Conservation (phyloP, 306 rosid genomes). For the Cucumis melo region DNA sequence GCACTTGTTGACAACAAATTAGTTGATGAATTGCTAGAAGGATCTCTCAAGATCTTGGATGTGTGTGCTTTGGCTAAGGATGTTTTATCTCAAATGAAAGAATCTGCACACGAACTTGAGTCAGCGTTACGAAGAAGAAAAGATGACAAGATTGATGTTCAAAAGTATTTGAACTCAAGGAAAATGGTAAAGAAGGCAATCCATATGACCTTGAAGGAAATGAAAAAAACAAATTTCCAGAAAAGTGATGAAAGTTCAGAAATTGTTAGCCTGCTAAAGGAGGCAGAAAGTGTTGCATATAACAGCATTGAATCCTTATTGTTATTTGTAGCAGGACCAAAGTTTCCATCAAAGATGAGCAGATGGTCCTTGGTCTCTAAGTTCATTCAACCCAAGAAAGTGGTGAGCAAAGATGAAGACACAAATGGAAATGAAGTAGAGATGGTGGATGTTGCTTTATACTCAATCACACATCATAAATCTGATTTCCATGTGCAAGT, state of each 20-base stretch:
- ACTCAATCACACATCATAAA: background rate
- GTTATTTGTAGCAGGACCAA: constrained; percentile 5
- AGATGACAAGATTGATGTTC: background rate
- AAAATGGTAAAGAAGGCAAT: background rate
- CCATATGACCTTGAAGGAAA: background rate
- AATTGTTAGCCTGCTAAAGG: background rate
- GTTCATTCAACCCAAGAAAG: constrained; percentile 12
- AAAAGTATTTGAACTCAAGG: background rate
- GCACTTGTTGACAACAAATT: background rate
- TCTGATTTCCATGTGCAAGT: background rate
- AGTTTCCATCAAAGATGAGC: background rate
- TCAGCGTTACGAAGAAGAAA: background rate
- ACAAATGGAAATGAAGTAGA: constrained; percentile 4
- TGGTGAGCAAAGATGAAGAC: background rate
- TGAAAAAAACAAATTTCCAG: background rate
- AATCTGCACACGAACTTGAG: background rate
- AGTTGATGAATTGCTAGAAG: background rate
- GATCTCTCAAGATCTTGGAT: background rate
- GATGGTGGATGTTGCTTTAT: constrained; percentile 5
- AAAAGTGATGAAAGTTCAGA: background rate
- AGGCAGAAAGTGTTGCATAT: constrained; percentile 6
- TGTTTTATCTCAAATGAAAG: background rate
- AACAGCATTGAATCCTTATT: constrained; percentile 1
- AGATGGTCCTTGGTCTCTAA: constrained; percentile 14
- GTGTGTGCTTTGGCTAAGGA: background rate